Conservation (phyloP, 176 grass and related monocot species). For the Ananas comosus region DNA sequence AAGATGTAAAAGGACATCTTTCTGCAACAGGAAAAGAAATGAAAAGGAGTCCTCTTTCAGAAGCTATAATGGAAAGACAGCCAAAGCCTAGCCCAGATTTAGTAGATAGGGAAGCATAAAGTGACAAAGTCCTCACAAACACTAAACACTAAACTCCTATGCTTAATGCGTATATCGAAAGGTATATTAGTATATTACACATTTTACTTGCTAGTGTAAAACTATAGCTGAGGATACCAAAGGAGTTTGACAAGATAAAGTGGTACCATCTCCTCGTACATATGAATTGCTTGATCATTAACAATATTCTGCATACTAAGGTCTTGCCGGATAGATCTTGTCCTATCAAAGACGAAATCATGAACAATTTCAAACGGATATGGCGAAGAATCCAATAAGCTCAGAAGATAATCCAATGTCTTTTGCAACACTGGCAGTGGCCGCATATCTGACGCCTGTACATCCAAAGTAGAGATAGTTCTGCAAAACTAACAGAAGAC, state of each 20-base stretch:
- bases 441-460: conserved; percentile 56
- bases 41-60: conserved; percentile 20
- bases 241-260: conserved; percentile 20
- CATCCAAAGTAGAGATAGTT: conserved; percentile 53
- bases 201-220: too few relatives aligned
- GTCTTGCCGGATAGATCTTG: conserved; percentile 83
- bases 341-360: conserved; percentile 95
- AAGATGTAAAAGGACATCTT: neutral
- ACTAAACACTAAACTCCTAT: too few relatives aligned
- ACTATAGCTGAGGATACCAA: neutral
- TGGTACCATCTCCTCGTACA: conserved; percentile 85
- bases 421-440: conserved; percentile 50
- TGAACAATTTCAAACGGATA: conserved; percentile 62
- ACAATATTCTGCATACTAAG: conserved; percentile 71
- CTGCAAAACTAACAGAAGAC: conserved; percentile 75
- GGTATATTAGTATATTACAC: too few relatives aligned
- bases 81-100: too few relatives aligned
- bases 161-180: too few relatives aligned
- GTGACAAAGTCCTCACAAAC: too few relatives aligned
- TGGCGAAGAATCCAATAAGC: conserved; percentile 45
- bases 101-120: too few relatives aligned
- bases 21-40: neutral
- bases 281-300: conserved; percentile 56
- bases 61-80: neutral
- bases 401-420: conserved; percentile 68